These are phyloP conservation scores for Anastatica hierochuntica DNA, from an alignment of 345 rosid genomes.

Conservation along the genomic window DNA sequence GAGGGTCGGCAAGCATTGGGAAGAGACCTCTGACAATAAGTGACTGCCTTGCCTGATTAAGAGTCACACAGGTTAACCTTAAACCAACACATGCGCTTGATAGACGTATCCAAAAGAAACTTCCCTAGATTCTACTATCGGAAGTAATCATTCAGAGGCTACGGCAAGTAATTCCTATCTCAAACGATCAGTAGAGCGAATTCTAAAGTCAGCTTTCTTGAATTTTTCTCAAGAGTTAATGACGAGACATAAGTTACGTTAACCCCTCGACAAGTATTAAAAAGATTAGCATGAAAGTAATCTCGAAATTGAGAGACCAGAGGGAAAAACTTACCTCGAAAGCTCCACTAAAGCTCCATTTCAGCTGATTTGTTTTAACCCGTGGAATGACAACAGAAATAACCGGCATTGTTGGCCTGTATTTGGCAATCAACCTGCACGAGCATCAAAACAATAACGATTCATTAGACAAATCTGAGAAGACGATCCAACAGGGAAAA, in stretches of 20 bases:
- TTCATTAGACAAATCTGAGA: neutral
- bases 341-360: constrained; percentile 97
- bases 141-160: neutral
- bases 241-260: neutral
- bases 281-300: neutral
- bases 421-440: constrained; percentile 90
- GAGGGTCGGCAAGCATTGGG: constrained; percentile 92
- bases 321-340: constrained; percentile 56
- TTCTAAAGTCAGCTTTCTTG: neutral
- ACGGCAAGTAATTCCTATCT: neutral
- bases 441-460: neutral
- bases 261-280: neutral
- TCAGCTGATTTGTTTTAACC: constrained; percentile 91
- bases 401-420: constrained; percentile 98
- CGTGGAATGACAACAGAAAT: constrained; percentile 95
- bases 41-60: constrained; percentile 76
- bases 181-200: neutral
- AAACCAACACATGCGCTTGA: neutral
- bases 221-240: neutral
- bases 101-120: neutral
- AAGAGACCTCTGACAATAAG: constrained; percentile 82
- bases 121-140: neutral
- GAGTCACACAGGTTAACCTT: constrained; percentile 1
- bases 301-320: neutral
- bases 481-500: neutral